Evolutionary conservation across 805 yeast species (phyloP), one percentile per base, ranked within the genome.

Genomic region (Metschnikowia kofuensis): DNA sequence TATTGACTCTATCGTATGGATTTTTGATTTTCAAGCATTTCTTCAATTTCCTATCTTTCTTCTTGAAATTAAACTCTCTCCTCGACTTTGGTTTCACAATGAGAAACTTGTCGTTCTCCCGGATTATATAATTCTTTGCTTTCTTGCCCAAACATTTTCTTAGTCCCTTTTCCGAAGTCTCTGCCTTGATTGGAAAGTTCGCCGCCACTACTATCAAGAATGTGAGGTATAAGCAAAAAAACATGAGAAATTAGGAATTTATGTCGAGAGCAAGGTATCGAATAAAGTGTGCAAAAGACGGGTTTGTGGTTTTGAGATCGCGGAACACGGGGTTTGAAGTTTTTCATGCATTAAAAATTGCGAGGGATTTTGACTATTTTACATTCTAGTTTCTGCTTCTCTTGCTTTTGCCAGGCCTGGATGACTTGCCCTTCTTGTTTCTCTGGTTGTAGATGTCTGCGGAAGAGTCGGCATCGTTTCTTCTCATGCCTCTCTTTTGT

Each of bases 391-490:
- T 50, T 47, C 48, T 47, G 35, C 47, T 48, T 40, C 75, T 65
- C 61, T 69, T 72, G 53, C 72, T 68, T 64, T 72, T 73, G 16
- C 77, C 77, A 14, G 75, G 76, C 64, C 77, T 67, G 31, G 61
- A 29, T 14, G 53, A 39, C 57, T 67, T 66, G 30, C 56, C 54
- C 49, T 53, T 53, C 44, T 54, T 52, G n/a, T 49, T 51, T 35
- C 50, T 37, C 45, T 48, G 53, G 51, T 52, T 44, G 50, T 45
- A 56, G 45, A 87, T 70, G 63, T 88, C 94, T 50, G 80, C 79
- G 31, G 88, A 76, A 28, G 91, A 83, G 45, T 77, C 78, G 21
- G 89, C 82, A 60, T 85, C 89, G 64, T 89, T 89, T 69, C 77
- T 77, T 69, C 85, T 82, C 69, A 74, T 77, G 67, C 81, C 82